A percentile compares a stretch with the other conserved stretches of the same genome.
Evolutionary conservation across 225 moss, liverwort and hornwort genomes (phyloP).

Genomic region (Sphagnum contortum): DNA sequence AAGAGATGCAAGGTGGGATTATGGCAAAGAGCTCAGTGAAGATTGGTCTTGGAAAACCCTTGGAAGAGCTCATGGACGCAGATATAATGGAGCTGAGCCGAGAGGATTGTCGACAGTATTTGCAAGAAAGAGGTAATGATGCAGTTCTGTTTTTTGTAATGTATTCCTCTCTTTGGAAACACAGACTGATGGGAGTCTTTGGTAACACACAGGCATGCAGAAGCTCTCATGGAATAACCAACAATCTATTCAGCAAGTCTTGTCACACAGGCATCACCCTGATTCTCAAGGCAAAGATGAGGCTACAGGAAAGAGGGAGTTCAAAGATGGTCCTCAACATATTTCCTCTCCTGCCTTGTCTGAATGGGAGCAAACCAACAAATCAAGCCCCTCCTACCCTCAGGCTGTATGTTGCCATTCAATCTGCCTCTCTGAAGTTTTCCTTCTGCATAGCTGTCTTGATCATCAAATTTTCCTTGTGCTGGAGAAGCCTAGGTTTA

Average conservation of each 20-base stretch:
- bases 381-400: conserved; percentile 12
- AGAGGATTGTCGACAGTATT: conserved; percentile 15
- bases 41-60: neutral
- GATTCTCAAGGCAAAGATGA: conserved; percentile 13
- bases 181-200: too few species aligned
- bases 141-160: neutral
- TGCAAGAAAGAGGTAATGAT: conserved; percentile 13
- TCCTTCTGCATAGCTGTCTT: neutral
- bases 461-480: neutral
- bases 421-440: neutral
- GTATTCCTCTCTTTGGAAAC: neutral
- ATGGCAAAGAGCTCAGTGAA: conserved; percentile 6
- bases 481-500: neutral
- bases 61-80: conserved; percentile 14
- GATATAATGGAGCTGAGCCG: conserved; percentile 16
- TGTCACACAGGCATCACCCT: neutral
- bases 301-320: conserved; percentile 17
- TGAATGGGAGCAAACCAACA: conserved; percentile 15
- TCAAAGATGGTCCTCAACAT: conserved; percentile 13
- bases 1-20: conserved; percentile 7
- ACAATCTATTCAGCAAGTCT: conserved; percentile 3
- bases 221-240: conserved; percentile 26
- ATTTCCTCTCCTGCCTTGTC: conserved; percentile 9
- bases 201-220: conserved; percentile 16
- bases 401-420: conserved; percentile 15